A percentile compares a stretch with the other conserved stretches of the same genome.
Evolutionary conservation across 2,329 filamentous ascomycete species (phyloP).

Genomic region (Colletotrichum sp.): DNA sequence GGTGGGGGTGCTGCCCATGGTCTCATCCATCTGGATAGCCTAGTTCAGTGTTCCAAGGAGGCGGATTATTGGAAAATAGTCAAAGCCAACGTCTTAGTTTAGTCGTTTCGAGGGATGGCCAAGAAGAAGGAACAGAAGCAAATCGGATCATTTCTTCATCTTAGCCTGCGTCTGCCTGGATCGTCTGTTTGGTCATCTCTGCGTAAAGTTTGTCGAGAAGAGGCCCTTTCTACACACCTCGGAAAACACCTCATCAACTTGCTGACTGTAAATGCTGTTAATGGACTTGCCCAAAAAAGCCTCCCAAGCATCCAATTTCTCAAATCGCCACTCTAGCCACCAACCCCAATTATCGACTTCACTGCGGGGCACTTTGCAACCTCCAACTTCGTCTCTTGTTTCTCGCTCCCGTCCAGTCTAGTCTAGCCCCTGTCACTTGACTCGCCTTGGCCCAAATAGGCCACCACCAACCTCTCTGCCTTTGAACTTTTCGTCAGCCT

Average conservation of each 20-base stretch:
- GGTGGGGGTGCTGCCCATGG: not conserved
- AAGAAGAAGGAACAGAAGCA: not conserved
- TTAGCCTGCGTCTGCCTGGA: not conserved
- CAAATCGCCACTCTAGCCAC: conserved; percentile 1
- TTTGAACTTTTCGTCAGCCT: not conserved
- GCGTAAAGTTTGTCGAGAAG: not conserved
- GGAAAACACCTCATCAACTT: not conserved
- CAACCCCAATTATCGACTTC: not conserved
- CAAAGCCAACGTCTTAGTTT: not conserved
- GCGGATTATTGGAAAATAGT: not conserved
- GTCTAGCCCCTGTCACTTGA: not conserved
- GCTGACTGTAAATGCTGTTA: not conserved
- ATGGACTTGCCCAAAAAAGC: not conserved
- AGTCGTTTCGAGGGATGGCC: not conserved
- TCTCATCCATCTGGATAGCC: not conserved
- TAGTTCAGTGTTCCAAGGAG: not conserved
- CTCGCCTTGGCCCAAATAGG: not conserved
- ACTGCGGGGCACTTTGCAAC: conserved; percentile 13
- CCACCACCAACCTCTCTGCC: not conserved
- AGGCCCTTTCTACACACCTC: not conserved
- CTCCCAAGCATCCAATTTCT: not conserved
- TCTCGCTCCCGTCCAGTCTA: not conserved
- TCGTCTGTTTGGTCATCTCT: not conserved
- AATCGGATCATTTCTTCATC: not conserved
- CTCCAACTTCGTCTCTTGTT: conserved; percentile 7